These are phyloP conservation scores for Globomyces pollinis-pini DNA, from an alignment of 192 early-diverging fungal species.

Conservation along the genomic window DNA sequence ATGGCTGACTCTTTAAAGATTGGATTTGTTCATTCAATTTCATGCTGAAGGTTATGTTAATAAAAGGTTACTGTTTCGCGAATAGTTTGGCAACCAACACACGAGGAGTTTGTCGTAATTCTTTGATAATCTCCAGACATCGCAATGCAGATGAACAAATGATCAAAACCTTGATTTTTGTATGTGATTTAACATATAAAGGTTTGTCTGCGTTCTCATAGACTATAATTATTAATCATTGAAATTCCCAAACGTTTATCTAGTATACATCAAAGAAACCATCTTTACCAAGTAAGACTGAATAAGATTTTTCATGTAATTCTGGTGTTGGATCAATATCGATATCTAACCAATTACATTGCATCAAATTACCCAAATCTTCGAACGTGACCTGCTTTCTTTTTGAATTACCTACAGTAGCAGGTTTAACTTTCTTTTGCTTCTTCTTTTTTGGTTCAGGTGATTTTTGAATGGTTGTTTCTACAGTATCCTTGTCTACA, in stretches of 20 bases:
- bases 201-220: not conserved
- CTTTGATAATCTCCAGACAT: conserved; percentile 47
- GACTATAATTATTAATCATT: not conserved
- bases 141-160: conserved; percentile 56
- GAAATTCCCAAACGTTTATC: conserved; percentile 11
- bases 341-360: not conserved
- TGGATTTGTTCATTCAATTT: conserved; percentile 64
- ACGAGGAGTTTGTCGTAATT: conserved; percentile 44
- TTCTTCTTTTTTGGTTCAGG: conserved; percentile 12
- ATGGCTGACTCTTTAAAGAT: conserved; percentile 34
- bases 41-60: too few relatives aligned
- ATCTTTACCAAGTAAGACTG: not conserved
- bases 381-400: not conserved
- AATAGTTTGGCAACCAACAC: conserved; percentile 67
- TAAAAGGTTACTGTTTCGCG: too few relatives aligned
- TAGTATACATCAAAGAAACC: not conserved
- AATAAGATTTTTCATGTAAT: not conserved
- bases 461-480: too few relatives aligned
- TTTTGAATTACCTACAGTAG: not conserved
- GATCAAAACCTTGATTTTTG: conserved; percentile 31
- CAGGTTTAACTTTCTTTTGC: conserved; percentile 15
- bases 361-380: not conserved
- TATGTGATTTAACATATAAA: conserved; percentile 8
- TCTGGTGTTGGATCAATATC: conserved; percentile 9
- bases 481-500: not conserved